Base-by-base conservation (phyloP, 176 grass and related monocot species). In the Eleusine indica region DNA sequence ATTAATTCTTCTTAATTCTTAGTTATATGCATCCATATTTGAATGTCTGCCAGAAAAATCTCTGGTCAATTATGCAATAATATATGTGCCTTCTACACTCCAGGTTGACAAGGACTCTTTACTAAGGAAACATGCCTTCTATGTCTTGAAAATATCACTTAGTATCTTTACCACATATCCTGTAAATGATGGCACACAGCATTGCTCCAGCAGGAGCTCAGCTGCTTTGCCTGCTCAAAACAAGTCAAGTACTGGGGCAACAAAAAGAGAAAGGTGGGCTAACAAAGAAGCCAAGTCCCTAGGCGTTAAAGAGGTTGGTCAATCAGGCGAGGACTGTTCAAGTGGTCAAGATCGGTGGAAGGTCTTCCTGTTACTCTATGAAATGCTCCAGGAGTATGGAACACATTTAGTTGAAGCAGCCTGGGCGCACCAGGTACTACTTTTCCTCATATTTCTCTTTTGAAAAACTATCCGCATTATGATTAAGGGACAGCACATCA, bases 371-470 rank as follows among this genome's bases (percentile, higher is more conserved):
- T 89, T 97, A 87, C 88, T 97, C 4, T 94, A 97, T 71, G 95
- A 97, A 78, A 97, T 94, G 90, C 92, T 97, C 43, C 92, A 97
- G 87, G 95, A 97, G 83, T 97, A 94, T 3, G 90, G 95, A 9
- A 97, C 95, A 78, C 92, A 97, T 89, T 91, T 97, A 85, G 88
- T 97, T 60, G 95, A 97, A 87, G 90, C 92, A 73, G 95, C 92
- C 76, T 97, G 95, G 95, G 89, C 79, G 63, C 90, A 97, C 86
- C 95, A 97, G 88, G 95, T 97, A 73, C 77, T 80, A 89, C 72
- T 69, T 64, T 72, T 87, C 79, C 15, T 54, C 22, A 42, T 74
- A 32, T 85, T 66, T 81, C 66, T 83, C 51, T 32, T 74, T 56
- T 58, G 3, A 72, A 66, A 78, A 72, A 64, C 53, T 73, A 14